Evolutionary conservation across 805 yeast species (phyloP), one percentile per base, ranked within the genome.

Genomic region (Jamesozyma lodderae): DNA sequence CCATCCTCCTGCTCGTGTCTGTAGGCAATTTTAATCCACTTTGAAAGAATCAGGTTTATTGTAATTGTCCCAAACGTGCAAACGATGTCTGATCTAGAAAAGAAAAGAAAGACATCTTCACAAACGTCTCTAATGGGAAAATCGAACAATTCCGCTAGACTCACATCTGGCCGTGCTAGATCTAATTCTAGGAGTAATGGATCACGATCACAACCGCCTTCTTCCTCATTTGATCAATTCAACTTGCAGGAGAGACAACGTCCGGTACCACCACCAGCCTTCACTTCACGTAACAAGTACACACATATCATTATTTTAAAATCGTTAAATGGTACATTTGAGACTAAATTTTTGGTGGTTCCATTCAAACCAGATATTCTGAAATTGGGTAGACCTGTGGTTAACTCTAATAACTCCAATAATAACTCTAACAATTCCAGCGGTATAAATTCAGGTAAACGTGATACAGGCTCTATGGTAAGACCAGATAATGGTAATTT

Each of bases 311-410:
- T 88, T n/a, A 77, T 85, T 4, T 66, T 92, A 35, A 60, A 74
- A 11, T 79, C 96, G 0, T 63, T 87, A 35, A 90, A 90, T 59
- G 84, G 75, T 36, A 80, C 96, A 0, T 87, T 88, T 55, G 82
- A 78, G 29, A 71, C 78, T 41, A 92, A 90, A 57, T 77, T 81
- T 37, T 65, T 92, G 28, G 75, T 75, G 11, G 78, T 92, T 6
- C 96, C 97, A 1, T 70, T 74, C 41, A 69, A 67, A 41, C 98
- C 99, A 0, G 87, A 83, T 11, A 78, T 85, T 3, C 63, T 88
- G 37, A 85, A 85, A 55, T 67, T 92, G 18, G 99, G 99, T 1
- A 72, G 99, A 39, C 97, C 95, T 33, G 79, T 83, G 14, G 82
- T 58, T 6, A 49, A 46, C 26, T 47, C 43, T 11, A 45, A 35